These are phyloP conservation scores for Pichia ethanolica DNA, from an alignment of 805 yeast species.

Conservation along the genomic window DNA sequence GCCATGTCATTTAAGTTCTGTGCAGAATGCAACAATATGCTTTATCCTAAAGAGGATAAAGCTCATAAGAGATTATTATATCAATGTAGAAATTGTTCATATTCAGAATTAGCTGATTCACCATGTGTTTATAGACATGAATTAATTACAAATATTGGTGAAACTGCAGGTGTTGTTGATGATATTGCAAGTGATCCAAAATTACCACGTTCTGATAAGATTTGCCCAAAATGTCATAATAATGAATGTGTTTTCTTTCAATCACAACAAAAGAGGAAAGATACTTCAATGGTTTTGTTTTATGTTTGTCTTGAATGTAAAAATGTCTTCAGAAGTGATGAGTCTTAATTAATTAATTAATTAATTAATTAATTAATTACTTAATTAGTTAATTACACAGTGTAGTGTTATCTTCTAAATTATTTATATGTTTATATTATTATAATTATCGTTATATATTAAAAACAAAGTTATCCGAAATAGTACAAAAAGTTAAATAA, in stretches of 20 bases:
- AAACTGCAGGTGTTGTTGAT: conserved; percentile 94
- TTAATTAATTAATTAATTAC: too few species aligned
- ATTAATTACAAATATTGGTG: conserved; percentile 83
- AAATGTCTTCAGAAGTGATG: conserved; percentile 47
- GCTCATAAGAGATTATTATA: conserved; percentile 67
- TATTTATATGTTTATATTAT: too few species aligned
- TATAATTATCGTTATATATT: too few species aligned
- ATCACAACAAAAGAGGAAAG: conserved; percentile 89
- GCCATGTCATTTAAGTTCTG: conserved; percentile 79
- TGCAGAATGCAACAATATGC: conserved; percentile 95
- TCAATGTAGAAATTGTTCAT: conserved; percentile 91
- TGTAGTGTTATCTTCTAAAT: too few species aligned
- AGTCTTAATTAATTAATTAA: neutral
- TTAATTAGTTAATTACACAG: too few species aligned
- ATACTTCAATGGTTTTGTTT: conserved; percentile 90
- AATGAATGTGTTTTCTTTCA: conserved; percentile 95
- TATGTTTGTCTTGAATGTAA: conserved; percentile 88
- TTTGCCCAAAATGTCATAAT: conserved; percentile 84
- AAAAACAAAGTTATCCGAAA: too few species aligned
- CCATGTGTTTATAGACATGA: conserved; percentile 90
- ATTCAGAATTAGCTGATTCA: conserved; percentile 84
- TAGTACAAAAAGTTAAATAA: too few species aligned
- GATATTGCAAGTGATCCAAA: conserved; percentile 98
- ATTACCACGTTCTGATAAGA: conserved; percentile 88
- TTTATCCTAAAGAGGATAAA: conserved; percentile 93